A percentile compares a stretch with the other conserved stretches of the same genome.
These are phyloP conservation scores for Tetrapisispora namnaoensis DNA, from an alignment of 805 yeast species.

Conservation along the genomic window DNA sequence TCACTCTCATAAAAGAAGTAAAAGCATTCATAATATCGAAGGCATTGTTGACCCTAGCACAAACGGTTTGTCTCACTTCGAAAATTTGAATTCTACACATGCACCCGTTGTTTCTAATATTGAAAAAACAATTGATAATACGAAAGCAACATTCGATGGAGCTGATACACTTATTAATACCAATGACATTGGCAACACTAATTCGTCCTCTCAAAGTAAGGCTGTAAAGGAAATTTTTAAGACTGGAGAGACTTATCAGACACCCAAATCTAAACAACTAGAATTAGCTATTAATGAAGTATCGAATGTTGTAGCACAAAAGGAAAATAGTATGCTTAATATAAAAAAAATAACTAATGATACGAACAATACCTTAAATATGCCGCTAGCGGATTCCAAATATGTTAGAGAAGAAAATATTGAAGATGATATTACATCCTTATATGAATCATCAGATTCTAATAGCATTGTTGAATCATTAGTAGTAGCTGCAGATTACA, in stretches of 20 bases:
- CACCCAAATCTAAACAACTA: not conserved
- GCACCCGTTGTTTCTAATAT: no score
- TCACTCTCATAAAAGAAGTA: conserved; percentile 26
- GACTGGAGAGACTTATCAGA: not conserved
- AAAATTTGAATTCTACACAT: not conserved
- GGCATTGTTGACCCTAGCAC: conserved; percentile 3
- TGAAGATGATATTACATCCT: not conserved
- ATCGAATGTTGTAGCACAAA: not conserved
- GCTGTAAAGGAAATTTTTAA: no score
- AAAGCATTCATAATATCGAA: conserved; percentile 20
- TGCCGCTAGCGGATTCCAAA: not conserved
- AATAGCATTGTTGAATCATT: conserved; percentile 1
- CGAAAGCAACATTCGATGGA: no score
- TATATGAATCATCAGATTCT: conserved; percentile 2
- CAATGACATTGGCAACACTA: no score
- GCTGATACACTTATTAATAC: no score
- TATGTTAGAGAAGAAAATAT: not conserved
- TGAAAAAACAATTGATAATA: no score
- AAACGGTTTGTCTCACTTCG: not conserved
- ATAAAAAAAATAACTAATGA: not conserved
- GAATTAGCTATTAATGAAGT: conserved; percentile 1
- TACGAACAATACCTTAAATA: no score
- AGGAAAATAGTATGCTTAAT: not conserved
- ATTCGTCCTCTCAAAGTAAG: no score
- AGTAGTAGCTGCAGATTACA: not conserved